Percentiles rank a stretch among this genome's conserved stretches.
Conservation (phyloP, 1,284 basidiomycete genomes). For the Wallemia mellicola region DNA sequence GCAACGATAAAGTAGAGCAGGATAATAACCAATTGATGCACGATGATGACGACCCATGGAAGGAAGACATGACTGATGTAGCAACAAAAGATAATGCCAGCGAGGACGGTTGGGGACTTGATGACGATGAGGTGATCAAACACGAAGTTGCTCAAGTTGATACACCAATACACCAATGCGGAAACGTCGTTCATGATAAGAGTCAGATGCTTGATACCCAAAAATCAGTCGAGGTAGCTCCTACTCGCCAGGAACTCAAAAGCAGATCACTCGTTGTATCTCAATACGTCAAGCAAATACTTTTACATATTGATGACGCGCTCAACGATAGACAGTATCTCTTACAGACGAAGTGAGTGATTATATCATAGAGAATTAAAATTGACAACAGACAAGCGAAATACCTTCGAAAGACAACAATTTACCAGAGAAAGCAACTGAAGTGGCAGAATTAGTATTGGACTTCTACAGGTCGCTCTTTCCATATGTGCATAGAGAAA, state of each 20-base stretch:
- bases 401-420: background rate
- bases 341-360: background rate
- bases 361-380: background rate
- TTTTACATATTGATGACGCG: background rate
- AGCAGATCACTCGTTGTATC: background rate
- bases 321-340: background rate
- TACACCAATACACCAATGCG: no score
- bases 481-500: conserved; percentile 31
- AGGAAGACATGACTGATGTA: background rate
- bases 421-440: background rate
- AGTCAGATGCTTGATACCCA: background rate
- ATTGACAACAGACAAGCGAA: background rate
- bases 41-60: background rate
- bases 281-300: background rate
- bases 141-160: no score
- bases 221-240: background rate
- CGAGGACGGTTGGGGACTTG: no score
- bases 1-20: background rate
- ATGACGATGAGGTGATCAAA: no score
- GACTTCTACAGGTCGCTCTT: conserved; percentile 56
- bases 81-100: background rate
- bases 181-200: no score
- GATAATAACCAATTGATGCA: background rate
- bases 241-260: background rate
- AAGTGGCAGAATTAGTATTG: conserved; percentile 17